phyloP scores from a whole-genome alignment of 2,329 filamentous ascomycete genomes.

The Trichoderma lentiforme region DNA sequence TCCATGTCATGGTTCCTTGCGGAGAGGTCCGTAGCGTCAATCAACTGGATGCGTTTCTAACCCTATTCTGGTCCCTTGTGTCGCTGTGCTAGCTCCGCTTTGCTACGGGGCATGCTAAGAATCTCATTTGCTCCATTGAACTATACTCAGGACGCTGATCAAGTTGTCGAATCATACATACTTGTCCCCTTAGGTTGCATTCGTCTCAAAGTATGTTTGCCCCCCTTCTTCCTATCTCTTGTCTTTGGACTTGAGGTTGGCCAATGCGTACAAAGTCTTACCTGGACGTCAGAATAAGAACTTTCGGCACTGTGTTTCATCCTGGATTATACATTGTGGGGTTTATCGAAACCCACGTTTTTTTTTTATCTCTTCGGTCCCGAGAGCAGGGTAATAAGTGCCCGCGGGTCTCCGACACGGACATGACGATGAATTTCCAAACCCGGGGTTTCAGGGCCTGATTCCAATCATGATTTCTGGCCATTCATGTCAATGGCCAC shows the following conservation, averaged over 20 bases:
- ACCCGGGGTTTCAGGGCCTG: not conserved
- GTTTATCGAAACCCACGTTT: slow-evolving; percentile 12
- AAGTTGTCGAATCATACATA: not conserved
- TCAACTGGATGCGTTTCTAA: not conserved
- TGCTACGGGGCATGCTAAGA: not conserved
- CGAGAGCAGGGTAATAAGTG: slow-evolving; percentile 1
- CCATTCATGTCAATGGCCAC: not conserved
- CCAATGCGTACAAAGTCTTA: not conserved
- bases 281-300: not conserved
- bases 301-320: slow-evolving; percentile 13
- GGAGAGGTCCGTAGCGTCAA: not conserved
- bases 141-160: not conserved
- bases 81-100: not conserved
- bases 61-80: not conserved
- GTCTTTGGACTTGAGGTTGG: not conserved
- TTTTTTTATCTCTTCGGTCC: slow-evolving; percentile 2
- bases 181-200: slow-evolving; percentile 3
- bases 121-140: not conserved
- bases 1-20: not conserved
- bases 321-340: slow-evolving; percentile 3
- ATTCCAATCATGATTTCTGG: not conserved
- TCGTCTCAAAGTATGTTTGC: slow-evolving; percentile 5
- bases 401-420: slow-evolving; percentile 5
- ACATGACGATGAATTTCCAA: not conserved
- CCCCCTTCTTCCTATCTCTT: not conserved